Conservation (phyloP, 176 grass and related monocot species). For the Paspalum vaginatum region DNA sequence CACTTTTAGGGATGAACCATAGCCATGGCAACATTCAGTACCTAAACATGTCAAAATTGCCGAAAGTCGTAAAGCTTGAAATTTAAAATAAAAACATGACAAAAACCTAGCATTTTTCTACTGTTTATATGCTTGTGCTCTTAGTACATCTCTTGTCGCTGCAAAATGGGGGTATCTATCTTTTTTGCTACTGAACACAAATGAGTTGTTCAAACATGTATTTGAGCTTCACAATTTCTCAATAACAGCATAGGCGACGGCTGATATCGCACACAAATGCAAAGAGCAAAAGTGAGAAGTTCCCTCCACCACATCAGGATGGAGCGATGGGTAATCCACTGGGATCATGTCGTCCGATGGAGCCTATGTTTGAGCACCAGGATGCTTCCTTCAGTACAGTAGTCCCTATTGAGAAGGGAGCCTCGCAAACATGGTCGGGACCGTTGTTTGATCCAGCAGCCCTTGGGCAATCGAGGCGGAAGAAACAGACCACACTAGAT, state of each 20-base stretch:
- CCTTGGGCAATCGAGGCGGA: constrained; percentile 40
- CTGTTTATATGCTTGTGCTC: background rate
- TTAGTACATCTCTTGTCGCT: background rate
- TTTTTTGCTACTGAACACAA: background rate
- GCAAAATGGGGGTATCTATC: background rate
- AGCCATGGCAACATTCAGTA: background rate
- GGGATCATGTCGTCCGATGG: constrained; percentile 45
- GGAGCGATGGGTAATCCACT: constrained; percentile 53
- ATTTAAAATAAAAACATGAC: background rate
- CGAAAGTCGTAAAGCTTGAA: background rate
- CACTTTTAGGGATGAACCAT: too few species aligned
- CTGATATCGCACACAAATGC: constrained; percentile 47
- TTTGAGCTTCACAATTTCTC: constrained; percentile 22
- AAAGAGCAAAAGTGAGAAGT: constrained; percentile 64
- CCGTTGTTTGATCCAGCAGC: constrained; percentile 40
- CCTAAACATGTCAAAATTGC: background rate
- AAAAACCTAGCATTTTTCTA: background rate
- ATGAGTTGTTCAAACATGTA: background rate
- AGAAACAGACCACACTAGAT: constrained; percentile 47
- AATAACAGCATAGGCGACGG: constrained; percentile 42
- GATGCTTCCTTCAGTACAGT: constrained; percentile 56
- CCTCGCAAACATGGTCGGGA: constrained; percentile 52
- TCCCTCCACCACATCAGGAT: constrained; percentile 58
- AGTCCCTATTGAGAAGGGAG: constrained; percentile 50
- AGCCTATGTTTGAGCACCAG: constrained; percentile 48